phyloP scores from a whole-genome alignment of 345 rosid species.

The Eucalyptus sp. region DNA sequence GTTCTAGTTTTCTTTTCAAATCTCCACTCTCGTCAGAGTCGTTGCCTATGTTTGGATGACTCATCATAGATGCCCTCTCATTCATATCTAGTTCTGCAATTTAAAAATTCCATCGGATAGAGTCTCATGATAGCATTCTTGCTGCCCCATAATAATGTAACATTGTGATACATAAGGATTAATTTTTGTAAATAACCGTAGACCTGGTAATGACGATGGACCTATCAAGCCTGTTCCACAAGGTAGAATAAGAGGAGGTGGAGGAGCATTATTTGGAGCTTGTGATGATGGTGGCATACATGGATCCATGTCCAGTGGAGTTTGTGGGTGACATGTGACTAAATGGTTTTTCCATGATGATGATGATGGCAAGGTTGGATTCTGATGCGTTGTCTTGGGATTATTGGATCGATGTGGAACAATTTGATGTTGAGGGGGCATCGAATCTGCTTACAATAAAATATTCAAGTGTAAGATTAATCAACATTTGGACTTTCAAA shows the following conservation, averaged over 20 bases:
- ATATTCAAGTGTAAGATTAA: background rate
- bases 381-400: fast-evolving
- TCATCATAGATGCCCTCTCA: too few species aligned
- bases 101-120: too few species aligned
- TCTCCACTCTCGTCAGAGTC: too few species aligned
- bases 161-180: background rate
- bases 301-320: too few species aligned
- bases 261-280: too few species aligned
- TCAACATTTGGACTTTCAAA: background rate
- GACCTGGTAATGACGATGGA: background rate
- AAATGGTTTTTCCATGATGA: too few species aligned
- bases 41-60: too few species aligned
- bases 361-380: background rate
- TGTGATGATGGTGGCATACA: background rate
- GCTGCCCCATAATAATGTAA: too few species aligned
- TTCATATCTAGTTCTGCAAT: too few species aligned
- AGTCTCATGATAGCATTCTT: background rate
- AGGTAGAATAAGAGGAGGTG: fast-evolving
- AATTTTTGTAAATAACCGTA: too few species aligned
- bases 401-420: fast-evolving
- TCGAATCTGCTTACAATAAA: background rate
- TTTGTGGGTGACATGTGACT: too few species aligned
- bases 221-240: background rate
- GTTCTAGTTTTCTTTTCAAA: too few species aligned
- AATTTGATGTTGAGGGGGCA: background rate